Conservation (phyloP, 768 basidiomycete species). For the Coprinopsis strossmayeri region DNA sequence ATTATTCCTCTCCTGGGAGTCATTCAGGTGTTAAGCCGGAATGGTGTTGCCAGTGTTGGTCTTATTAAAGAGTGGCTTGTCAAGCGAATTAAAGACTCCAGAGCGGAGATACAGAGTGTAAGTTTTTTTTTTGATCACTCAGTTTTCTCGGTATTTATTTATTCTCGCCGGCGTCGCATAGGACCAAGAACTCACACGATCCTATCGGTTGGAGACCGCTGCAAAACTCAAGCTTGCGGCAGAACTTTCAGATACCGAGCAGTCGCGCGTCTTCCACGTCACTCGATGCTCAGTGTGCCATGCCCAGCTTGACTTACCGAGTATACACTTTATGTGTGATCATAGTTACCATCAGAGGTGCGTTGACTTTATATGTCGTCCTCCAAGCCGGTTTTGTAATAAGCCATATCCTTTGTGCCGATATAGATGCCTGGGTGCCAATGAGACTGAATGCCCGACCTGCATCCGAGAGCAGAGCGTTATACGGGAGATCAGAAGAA, state of each 20-base stretch:
- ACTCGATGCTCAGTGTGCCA: constrained; percentile 88
- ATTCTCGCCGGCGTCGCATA: too few species aligned
- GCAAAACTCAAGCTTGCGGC: constrained; percentile 76
- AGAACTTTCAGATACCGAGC: constrained; percentile 70
- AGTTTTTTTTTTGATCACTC: constrained; percentile 21
- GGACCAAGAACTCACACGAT: constrained; percentile 84
- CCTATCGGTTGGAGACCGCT: constrained; percentile 81
- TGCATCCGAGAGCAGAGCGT: constrained; percentile 86
- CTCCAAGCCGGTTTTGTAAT: too few species aligned
- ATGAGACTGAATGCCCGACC: constrained; percentile 84
- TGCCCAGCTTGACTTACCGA: constrained; percentile 87
- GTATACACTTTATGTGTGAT: constrained; percentile 96
- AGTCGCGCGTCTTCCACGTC: constrained; percentile 88
- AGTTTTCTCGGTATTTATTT: too few species aligned
- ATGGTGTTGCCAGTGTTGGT: constrained; percentile 86
- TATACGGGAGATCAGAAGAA: constrained; percentile 82
- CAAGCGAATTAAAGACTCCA: constrained; percentile 64
- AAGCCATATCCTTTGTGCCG: neutral
- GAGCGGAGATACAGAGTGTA: constrained; percentile 76
- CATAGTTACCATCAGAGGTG: constrained; percentile 96
- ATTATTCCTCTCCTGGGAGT: constrained; percentile 89
- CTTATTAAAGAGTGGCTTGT: constrained; percentile 90
- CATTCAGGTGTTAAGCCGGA: constrained; percentile 82
- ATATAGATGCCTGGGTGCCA: constrained; percentile 77
- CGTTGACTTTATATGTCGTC: constrained; percentile 10